phyloP scores from a whole-genome alignment of 345 rosid genomes.

The Cardiospermum halicacabum region DNA sequence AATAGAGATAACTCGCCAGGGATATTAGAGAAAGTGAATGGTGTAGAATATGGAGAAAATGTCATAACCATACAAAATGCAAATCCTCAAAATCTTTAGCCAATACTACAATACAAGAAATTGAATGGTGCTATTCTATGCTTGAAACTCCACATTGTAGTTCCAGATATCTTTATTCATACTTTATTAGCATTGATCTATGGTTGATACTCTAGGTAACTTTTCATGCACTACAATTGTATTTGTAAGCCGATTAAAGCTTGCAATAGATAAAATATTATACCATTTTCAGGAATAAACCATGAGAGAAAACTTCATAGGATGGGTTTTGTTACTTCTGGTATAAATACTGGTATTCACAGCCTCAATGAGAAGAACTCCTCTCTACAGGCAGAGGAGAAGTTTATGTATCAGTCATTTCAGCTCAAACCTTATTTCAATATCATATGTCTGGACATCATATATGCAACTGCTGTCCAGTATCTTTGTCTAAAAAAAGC shows the following conservation, averaged over 20 bases:
- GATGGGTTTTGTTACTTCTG: constrained; percentile 11
- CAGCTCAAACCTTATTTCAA: constrained; percentile 7
- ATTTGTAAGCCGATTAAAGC: not conserved
- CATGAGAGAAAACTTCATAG: constrained; percentile 13
- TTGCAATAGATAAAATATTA: constrained; percentile 4
- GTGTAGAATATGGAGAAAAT: no score
- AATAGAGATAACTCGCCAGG: no score
- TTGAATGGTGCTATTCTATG: not conserved
- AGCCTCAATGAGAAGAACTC: constrained; percentile 12
- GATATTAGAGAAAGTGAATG: no score
- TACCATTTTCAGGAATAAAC: constrained; percentile 5
- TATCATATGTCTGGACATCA: constrained; percentile 1
- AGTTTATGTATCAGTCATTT: constrained; percentile 5
- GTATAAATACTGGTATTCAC: constrained; percentile 11
- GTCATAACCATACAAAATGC: no score
- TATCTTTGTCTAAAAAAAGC: not conserved
- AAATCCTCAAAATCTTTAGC: not conserved
- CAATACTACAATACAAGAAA: not conserved
- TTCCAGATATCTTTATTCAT: not conserved
- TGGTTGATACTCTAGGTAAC: no score
- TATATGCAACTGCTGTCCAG: not conserved
- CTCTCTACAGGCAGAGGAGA: constrained; percentile 10
- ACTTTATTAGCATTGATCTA: not conserved
- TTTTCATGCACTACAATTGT: not conserved
- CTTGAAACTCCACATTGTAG: not conserved